phyloP scores from a whole-genome alignment of 2,329 filamentous ascomycete species.

The Epichloe glyceriae region DNA sequence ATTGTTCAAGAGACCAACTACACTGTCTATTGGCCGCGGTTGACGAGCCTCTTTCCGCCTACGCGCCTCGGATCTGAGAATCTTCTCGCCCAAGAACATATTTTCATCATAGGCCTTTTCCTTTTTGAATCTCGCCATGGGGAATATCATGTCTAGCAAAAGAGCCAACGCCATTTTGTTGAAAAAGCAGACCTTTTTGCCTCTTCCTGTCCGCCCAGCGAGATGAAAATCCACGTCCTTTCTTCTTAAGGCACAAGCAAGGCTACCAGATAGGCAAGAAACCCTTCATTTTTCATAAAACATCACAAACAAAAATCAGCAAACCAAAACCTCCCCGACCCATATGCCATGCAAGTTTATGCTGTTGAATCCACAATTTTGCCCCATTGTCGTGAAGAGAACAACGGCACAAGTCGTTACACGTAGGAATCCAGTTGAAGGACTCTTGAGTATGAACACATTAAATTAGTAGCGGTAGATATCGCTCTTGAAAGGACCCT shows the following conservation, averaged over 20 bases:
- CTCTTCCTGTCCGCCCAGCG: conserved; percentile 16
- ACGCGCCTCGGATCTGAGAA: conserved; percentile 4
- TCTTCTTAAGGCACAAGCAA: conserved; percentile 6
- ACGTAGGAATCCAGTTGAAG: conserved; percentile 28
- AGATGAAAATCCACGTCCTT: conserved; percentile 9
- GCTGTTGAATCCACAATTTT: conserved; percentile 32
- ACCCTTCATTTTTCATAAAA: conserved; percentile 2
- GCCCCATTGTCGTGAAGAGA: conserved; percentile 18
- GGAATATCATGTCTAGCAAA: conserved; percentile 22
- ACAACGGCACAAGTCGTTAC: conserved; percentile 22
- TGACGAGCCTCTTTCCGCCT: conserved; percentile 24
- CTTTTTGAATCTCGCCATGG: conserved; percentile 17
- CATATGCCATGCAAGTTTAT: conserved; percentile 29
- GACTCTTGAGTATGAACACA: conserved; percentile 24
- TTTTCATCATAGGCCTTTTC: conserved; percentile 7
- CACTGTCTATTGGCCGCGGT: conserved; percentile 24
- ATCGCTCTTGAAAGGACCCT: conserved; percentile 94
- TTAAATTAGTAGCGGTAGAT: conserved; percentile 42
- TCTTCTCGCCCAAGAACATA: background rate
- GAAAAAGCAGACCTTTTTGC: conserved; percentile 27
- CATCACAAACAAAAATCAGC: conserved; percentile 7
- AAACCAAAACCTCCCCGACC: conserved; percentile 17
- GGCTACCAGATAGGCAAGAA: conserved; percentile 9
- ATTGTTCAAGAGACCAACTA: conserved; percentile 9
- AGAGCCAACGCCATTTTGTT: conserved; percentile 26